Base-by-base conservation (phyloP, 2,329 filamentous ascomycete genomes). In the Phaeomoniella chlamydospora region DNA sequence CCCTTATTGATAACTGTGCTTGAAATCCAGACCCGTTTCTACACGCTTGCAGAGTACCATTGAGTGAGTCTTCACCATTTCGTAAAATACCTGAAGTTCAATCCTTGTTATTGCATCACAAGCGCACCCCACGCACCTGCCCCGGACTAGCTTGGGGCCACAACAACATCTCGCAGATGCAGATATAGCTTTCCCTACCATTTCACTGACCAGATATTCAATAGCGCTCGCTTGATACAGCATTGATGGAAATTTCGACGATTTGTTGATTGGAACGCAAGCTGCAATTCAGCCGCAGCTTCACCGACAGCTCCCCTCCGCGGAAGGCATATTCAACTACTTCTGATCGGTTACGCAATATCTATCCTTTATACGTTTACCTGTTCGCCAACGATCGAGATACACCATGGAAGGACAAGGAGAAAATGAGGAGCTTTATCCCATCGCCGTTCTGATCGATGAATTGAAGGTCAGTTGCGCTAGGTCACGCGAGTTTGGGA, bases 361-460 rank as follows among this genome's bases (percentile, higher is more conserved):
- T 15, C 6, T 14, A 31, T 14, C 29, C 14, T 31, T 15, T n/a
- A 6, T 14, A 13, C 11, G 11, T 31, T 12, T 31, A 15, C 29
- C 16, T 12, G 16, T 13, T 31, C 16, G 29, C 29, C 29, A 13
- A 15, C 29, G 29, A 31, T 15, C 29, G 29, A 31, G 29, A 31
- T 59, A 64, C 73, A 72, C 62, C 61, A 96, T 96, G 88, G 85
- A 94, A 67, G 80, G 80, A 65, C 73, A 79, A 61, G 83, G 80
- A 65, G 77, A 88, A 69, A 92, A 80, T 62, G 90, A 98, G 67
- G 92, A 96, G 78, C 86, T 98, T 55, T 98, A 96, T 65, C 90
- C 90, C 60, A 98, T 98, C 70, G 90, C 92, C 57, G 90, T 98
- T 50, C 79, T 98, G 64, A 98, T 98, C 65, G 90, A 98, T 64